Evolutionary conservation across 805 yeast species (phyloP).

Genomic region (Metschnikowia lachancei): DNA sequence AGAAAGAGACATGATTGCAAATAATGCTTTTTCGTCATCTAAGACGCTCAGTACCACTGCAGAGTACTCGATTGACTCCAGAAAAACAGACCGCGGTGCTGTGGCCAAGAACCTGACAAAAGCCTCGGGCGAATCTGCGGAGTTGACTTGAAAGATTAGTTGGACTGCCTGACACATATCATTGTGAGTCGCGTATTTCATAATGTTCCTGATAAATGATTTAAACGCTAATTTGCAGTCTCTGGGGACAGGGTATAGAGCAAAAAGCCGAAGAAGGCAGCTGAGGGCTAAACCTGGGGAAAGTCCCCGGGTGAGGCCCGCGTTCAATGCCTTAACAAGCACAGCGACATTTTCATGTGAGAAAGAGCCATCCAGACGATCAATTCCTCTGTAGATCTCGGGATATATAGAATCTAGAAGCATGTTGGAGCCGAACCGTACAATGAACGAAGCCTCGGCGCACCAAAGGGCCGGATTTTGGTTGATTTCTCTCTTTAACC

Average conservation of each 20-base stretch:
- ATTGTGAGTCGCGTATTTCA: not conserved
- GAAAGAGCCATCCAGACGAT: not conserved
- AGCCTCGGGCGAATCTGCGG: conserved; percentile 3
- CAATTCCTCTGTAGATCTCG: not conserved
- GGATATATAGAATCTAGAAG: conserved; percentile 2
- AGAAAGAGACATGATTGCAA: not conserved
- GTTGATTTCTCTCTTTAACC: conserved; percentile 19
- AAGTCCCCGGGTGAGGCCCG: conserved; percentile 1
- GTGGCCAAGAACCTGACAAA: conserved; percentile 10
- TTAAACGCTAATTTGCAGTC: not conserved
- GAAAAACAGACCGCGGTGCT: not conserved
- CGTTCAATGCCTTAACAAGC: conserved; percentile 8
- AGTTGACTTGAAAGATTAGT: conserved; percentile 6
- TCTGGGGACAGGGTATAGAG: conserved; percentile 1
- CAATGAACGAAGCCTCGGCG: conserved; percentile 21
- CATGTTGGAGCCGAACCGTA: conserved; percentile 11
- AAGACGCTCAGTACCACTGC: not conserved
- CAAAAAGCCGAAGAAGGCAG: conserved; percentile 6
- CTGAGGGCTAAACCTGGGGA: conserved; percentile 1
- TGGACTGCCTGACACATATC: not conserved
- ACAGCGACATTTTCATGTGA: conserved; percentile 3
- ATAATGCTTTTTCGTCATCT: not conserved
- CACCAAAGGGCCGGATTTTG: conserved; percentile 19
- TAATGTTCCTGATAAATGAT: not conserved
- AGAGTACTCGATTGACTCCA: not conserved